Conservation (phyloP, 2,329 filamentous ascomycete genomes). For the Colletotrichum musae region DNA sequence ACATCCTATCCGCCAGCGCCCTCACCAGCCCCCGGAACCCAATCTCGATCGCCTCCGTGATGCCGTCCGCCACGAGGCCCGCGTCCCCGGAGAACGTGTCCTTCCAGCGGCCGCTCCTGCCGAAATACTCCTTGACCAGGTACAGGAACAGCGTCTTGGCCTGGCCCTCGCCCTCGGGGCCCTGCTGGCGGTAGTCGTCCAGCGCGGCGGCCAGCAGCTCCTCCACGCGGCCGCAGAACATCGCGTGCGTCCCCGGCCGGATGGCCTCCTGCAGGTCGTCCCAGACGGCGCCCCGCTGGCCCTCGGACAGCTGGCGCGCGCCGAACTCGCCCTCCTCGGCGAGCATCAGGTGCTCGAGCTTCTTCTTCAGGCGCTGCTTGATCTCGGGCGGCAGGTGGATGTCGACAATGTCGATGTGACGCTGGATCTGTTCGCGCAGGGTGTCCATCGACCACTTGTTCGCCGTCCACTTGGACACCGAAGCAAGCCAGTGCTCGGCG, state of each 20-base stretch:
- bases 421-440: slow-evolving; percentile 46
- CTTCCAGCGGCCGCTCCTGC: slow-evolving; percentile 44
- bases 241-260: slow-evolving; percentile 41
- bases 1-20: slow-evolving; percentile 29
- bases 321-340: slow-evolving; percentile 39
- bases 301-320: slow-evolving; percentile 37
- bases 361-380: slow-evolving; percentile 35
- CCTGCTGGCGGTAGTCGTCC: slow-evolving; percentile 42
- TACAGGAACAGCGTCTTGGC: slow-evolving; percentile 36
- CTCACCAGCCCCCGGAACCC: slow-evolving; percentile 44
- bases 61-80: slow-evolving; percentile 42
- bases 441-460: slow-evolving; percentile 43
- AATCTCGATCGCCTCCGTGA: slow-evolving; percentile 42
- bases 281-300: slow-evolving; percentile 44
- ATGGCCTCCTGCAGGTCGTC: slow-evolving; percentile 43
- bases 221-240: slow-evolving; percentile 42
- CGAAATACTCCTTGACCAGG: slow-evolving; percentile 43
- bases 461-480: slow-evolving; percentile 41
- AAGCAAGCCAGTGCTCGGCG: slow-evolving; percentile 39
- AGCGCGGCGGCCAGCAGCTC: slow-evolving; percentile 40
- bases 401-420: slow-evolving; percentile 45
- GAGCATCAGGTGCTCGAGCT: slow-evolving; percentile 38
- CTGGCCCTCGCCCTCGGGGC: slow-evolving; percentile 36
- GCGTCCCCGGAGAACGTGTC: slow-evolving; percentile 41
- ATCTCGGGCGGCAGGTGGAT: slow-evolving; percentile 43